Evolutionary conservation across 371 early-diverging fungal species (phyloP).

Genomic region (Smittium culicis): DNA sequence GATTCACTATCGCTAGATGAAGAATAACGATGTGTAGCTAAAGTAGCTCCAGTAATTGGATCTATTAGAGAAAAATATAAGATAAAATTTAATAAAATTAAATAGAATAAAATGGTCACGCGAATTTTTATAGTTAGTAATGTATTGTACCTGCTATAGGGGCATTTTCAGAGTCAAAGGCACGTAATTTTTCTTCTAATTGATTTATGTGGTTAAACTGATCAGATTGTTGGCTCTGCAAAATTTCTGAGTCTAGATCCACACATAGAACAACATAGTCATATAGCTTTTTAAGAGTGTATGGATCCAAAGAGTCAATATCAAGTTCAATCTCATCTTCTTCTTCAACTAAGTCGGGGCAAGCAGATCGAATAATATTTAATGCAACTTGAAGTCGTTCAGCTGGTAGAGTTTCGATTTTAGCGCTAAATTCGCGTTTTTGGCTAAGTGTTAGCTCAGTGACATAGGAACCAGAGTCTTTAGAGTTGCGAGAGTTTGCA

Average conservation of each 20-base stretch:
- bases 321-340: constrained; percentile 89
- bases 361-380: constrained; percentile 67
- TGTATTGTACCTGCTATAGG: too few species aligned
- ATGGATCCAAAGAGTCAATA: constrained; percentile 71
- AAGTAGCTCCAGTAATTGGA: too few species aligned
- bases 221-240: too few species aligned
- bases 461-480: neutral
- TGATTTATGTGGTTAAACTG: constrained; percentile 19
- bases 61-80: too few species aligned
- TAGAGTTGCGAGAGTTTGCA: neutral
- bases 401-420: constrained; percentile 59
- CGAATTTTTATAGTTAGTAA: too few species aligned
- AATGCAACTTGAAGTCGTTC: constrained; percentile 65
- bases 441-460: constrained; percentile 63
- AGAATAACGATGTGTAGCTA: too few species aligned
- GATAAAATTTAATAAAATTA: too few species aligned
- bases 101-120: too few species aligned
- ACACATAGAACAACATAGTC: constrained; percentile 57
- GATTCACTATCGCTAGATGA: too few species aligned
- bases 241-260: too few species aligned
- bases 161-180: constrained; percentile 36
- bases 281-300: constrained; percentile 71
- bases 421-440: constrained; percentile 72
- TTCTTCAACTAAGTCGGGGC: constrained; percentile 62
- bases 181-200: constrained; percentile 48